Base-by-base conservation (phyloP, 2,329 filamentous ascomycete species). In the Colletotrichum scovillei region DNA sequence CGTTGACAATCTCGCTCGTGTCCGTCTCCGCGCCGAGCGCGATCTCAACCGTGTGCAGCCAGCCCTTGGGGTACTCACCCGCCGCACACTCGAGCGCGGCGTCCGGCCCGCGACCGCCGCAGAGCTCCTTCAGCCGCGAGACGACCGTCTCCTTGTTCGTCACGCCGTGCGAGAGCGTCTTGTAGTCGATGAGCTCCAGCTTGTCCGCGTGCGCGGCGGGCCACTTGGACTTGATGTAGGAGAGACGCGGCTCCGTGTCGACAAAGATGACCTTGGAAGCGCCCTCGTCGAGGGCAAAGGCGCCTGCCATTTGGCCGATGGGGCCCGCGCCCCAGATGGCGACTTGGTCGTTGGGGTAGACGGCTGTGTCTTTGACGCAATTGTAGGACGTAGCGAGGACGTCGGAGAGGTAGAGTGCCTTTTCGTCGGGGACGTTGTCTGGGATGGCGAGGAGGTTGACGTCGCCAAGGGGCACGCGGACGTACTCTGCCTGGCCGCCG, bases 241-340 rank as follows among this genome's bases (percentile, higher is more conserved):
- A 90, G 5, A 97, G 85, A 1, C 95, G 88, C 82, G 88, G 90
- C 72, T 89, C 94, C 4, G 89, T 90, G 79, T 97, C 95, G 76
- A 97, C 92, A 74, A 95, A 89, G 76, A 97, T 95, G 74, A 97
- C 88, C 74, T 93, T 89, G 58, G 84, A 88, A 0, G 95, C 95
- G 9, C 94, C 94, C 68, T 95, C 91, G n/a, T 90, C 83, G 69
- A 94, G 86, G 0, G 92, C 90, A 84, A 96, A 97, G 66, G 94
- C 86, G 1, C 92, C 93, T 2, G 88, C 90, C 93, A 97, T 97
- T 78, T 97, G 94, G 0, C 95, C 95, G 64, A 97, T 94, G 0
- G 94, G 95, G 0, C 95, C 95, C 0, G 92, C 94, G n/a, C 94
- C 95, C 74, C 94, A 97, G 73, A 97, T 91, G 42, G 94, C 94